phyloP scores from a whole-genome alignment of 2,329 filamentous ascomycete species.

The Pseudomassariella vexata region DNA sequence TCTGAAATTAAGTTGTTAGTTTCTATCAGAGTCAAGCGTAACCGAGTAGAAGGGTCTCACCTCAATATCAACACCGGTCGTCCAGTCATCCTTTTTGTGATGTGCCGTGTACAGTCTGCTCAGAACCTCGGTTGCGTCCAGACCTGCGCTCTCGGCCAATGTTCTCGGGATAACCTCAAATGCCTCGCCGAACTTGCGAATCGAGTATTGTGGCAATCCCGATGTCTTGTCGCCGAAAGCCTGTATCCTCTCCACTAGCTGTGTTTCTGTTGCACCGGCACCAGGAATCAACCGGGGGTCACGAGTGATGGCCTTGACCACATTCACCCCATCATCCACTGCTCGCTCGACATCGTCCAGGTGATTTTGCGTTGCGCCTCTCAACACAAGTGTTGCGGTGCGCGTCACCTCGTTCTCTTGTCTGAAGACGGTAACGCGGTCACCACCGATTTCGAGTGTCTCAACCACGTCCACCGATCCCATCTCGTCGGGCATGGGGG shows the following conservation, averaged over 20 bases:
- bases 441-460: constrained; percentile 94
- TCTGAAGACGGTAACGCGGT: constrained; percentile 96
- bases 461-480: constrained; percentile 90
- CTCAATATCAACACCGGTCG: constrained; percentile 90
- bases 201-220: constrained; percentile 90
- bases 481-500: constrained; percentile 99
- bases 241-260: constrained; percentile 88
- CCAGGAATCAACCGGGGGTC: constrained; percentile 88
- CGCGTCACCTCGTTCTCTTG: constrained; percentile 91
- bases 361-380: constrained; percentile 96
- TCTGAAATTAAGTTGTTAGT: constrained; percentile 35
- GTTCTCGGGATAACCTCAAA: constrained; percentile 96
- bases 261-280: constrained; percentile 89
- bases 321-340: constrained; percentile 96
- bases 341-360: constrained; percentile 95
- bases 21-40: not conserved
- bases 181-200: constrained; percentile 94
- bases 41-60: constrained; percentile 30
- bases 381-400: constrained; percentile 88
- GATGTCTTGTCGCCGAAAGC: constrained; percentile 88
- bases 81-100: constrained; percentile 81
- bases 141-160: constrained; percentile 86
- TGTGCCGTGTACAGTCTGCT: constrained; percentile 91
- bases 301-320: constrained; percentile 95
- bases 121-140: constrained; percentile 95